Base-by-base conservation (phyloP, 768 basidiomycete genomes). In the Psilocybe cyanescens region DNA sequence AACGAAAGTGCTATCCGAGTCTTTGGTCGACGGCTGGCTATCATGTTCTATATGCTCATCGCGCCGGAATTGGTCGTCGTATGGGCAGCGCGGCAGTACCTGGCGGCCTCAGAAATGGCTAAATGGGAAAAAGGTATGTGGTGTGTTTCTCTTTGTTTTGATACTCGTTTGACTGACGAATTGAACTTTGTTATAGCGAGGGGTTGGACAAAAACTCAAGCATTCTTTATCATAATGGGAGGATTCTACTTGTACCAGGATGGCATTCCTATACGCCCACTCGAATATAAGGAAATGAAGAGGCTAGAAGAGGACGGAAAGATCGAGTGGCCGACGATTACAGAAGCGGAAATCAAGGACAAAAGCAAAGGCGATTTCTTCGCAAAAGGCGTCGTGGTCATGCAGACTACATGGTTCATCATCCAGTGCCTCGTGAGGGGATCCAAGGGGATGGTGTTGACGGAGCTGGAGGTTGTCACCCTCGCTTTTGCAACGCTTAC, bases 371-470 rank as follows among this genome's bases (percentile, higher is more conserved):
- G 72, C 3, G 72, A 78, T 52, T 57, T 55, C 1, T 55, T 79
- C 3, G 68, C 76, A 1, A 81, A 81, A 48, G 69, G 60, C 0
- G 24, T 78, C 4, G 72, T 74, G 12, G 33, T 76, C 11, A 24
- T 70, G 3, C 79, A 81, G 55, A 70, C 73, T 7, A 41, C 63
- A 0, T 79, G 77, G 76, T 81, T 79, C 60, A 55, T 70, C 51
- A 49, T 69, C 17, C 72, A 77, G 46, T 70, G 70, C 53, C 66
- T 74, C 4, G 65, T 69, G 1, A 70, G 78, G 6, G 41, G 58
- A 35, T 37, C 17, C 1, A 53, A 71, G 19, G 31, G 56, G n/a
- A 67, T 79, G 11, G 65, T 72, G 2, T 49, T 76, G 12, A 76
- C 75, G 7, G 70, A 76, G 39, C 24, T 24, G 24, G 24, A 24